Base-by-base conservation (phyloP, 331 rosid genomes). In the Quercus phellos region DNA sequence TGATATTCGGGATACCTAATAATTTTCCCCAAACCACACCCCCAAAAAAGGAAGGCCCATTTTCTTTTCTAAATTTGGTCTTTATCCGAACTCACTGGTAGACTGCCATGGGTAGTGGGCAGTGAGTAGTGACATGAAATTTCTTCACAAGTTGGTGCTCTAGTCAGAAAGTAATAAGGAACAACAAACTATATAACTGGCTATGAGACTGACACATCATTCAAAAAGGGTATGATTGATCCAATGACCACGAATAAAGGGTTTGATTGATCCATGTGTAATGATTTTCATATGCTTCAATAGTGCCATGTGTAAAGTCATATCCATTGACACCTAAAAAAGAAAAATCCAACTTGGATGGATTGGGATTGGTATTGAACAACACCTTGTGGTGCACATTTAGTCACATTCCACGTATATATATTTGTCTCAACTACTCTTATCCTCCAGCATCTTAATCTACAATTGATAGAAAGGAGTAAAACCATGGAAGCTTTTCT, bases 401-500 rank as follows among this genome's bases (percentile, higher is more conserved):
- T 21, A 42, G 35, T 79, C 85, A 30, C 75, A n/a, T 43, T 67
- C 22, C 12, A 34, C 55, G 74, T 88, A 73, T 85, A 87, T 85
- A 76, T 77, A 72, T 71, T n/a, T n/a, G 69, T 18, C 53, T 46
- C 78, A 4, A 26, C 55, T 17, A 70, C 74, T 56, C 80, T 64
- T 75, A 72, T 78, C 75, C 29, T 17, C 70, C 29, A 22, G 27
- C 85, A 35, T 55, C 68, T 77, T 81, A 22, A 73, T 76, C 87
- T 59, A 43, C 75, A 29, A 38, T 26, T 56, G 58, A 43, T 4
- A 53, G 59, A 21, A 55, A 51, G 4, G 9, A 59, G 70, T 12
- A 55, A 12, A 18, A 11, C 8, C 82, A 90, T 93, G 98, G 98
- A 93, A 73, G 92, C 97, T 88, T 87, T 88, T 50, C 83, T 87